Conservation (phyloP, 1,284 basidiomycete species). For the Clitocybe nebularis region DNA sequence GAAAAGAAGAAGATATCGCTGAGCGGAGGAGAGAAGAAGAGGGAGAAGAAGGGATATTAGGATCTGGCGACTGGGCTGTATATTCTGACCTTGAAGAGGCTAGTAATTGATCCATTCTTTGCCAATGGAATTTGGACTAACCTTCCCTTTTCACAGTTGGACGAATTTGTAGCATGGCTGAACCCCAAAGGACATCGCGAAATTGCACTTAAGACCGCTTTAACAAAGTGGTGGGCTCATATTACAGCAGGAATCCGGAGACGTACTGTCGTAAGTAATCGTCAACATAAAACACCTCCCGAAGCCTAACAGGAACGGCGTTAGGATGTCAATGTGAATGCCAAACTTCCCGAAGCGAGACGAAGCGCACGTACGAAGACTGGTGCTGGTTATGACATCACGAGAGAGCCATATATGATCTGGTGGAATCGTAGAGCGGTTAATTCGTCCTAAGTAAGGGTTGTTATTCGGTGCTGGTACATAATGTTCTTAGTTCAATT, state of each 20-base stretch:
- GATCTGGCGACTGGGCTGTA: constrained; percentile 82
- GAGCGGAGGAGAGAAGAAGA: constrained; percentile 70
- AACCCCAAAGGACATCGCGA: constrained; percentile 91
- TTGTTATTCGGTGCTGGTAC: constrained; percentile 2
- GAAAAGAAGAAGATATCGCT: constrained; percentile 57
- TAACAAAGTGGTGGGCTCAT: constrained; percentile 85
- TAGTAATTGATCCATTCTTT: constrained; percentile 15
- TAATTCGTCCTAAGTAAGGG: constrained; percentile 30
- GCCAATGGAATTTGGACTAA: background rate
- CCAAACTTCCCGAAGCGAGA: constrained; percentile 70
- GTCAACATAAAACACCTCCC: background rate
- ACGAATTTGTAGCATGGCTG: constrained; percentile 84
- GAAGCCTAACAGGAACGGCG: background rate
- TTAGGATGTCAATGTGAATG: constrained; percentile 64
- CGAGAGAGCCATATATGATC: constrained; percentile 76
- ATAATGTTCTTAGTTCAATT: no score
- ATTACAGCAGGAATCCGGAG: constrained; percentile 80
- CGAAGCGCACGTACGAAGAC: constrained; percentile 71
- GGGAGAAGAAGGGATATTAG: constrained; percentile 69
- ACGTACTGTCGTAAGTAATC: constrained; percentile 58
- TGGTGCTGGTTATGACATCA: constrained; percentile 52
- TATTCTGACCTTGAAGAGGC: constrained; percentile 89
- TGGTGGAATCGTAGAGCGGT: constrained; percentile 76
- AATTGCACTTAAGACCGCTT: constrained; percentile 71
- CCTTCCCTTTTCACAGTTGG: constrained; percentile 48